Evolutionary conservation across 2,329 filamentous ascomycete species (phyloP), one percentile per base, ranked within the genome.

Genomic region (Hypomyces rosellus): DNA sequence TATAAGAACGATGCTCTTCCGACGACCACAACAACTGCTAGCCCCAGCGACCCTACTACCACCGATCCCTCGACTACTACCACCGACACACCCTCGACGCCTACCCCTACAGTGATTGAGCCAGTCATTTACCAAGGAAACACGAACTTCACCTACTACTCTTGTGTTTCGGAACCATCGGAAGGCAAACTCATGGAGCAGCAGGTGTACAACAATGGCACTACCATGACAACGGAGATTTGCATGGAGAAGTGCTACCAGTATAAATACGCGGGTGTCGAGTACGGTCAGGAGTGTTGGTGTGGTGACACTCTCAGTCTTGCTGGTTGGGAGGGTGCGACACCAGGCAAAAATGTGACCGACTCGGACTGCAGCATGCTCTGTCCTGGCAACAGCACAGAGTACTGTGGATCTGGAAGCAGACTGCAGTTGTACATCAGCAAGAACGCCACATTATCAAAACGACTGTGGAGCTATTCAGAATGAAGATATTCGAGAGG

Each of bases 201-300:
- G 0, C 63, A 69, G 37, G 46, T 66, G 4, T 54, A 64, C 34
- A 69, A 65, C 30, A 59, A 64, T 13, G 56, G 46, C 11, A 56
- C 57, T 3, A 53, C 58, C 8, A 69, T 71, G 67, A 69, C 65
- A 0, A 57, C 69, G 12, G 58, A 65, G 9, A 50, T 52, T 0
- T 71, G 69, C 45, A 52, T 69, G 1, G 58, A 64, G 43, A 59
- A 59, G 1, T 71, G 69, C 44, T 60, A 56, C 36, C 54, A 62
- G 16, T 70, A 65, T 48, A 61, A 60, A 6, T 71, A 61, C 20
- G 67, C 63, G 1, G 69, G 68, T 9, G 60, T 70, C 4, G 66
- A 71, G 46, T 70, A 70, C 33, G 66, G 65, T 6, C 60, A 58
- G 2, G 68, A 71, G 18, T 71, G 69, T 22, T 71, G 65, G 61